These are phyloP conservation scores for Pezicula carpinea DNA, from an alignment of 2,329 filamentous ascomycete genomes.

Conservation along the genomic window DNA sequence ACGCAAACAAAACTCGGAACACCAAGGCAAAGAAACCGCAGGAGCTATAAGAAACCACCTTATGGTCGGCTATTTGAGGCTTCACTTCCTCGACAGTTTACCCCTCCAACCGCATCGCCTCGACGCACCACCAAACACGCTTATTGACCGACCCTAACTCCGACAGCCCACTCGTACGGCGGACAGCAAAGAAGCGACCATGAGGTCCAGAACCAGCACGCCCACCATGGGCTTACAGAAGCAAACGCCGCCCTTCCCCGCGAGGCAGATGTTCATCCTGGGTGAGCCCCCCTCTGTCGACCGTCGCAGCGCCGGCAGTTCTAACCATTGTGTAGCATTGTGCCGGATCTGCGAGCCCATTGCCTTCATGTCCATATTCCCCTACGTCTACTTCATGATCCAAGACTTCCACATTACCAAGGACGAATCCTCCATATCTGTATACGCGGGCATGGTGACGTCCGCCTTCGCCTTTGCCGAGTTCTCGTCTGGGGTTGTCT, in stretches of 20 bases:
- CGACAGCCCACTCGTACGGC: neutral
- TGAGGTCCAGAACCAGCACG: neutral
- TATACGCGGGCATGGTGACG: slow-evolving; percentile 94
- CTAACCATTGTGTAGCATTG: slow-evolving; percentile 52
- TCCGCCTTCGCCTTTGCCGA: slow-evolving; percentile 95
- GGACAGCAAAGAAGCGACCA: neutral
- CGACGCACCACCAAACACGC: too few relatives aligned
- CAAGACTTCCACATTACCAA: slow-evolving; percentile 82
- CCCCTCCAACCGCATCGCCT: too few relatives aligned
- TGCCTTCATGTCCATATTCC: slow-evolving; percentile 99
- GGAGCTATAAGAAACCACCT: too few relatives aligned
- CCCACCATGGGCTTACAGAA: slow-evolving; percentile 24
- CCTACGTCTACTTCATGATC: slow-evolving; percentile 98
- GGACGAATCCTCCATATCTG: slow-evolving; percentile 73
- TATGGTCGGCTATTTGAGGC: too few relatives aligned
- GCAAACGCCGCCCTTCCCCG: slow-evolving; percentile 33
- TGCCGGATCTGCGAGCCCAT: slow-evolving; percentile 98
- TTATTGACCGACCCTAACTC: too few relatives aligned
- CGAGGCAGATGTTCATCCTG: slow-evolving; percentile 46
- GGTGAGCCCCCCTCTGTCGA: slow-evolving; percentile 32
- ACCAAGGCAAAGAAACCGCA: too few relatives aligned
- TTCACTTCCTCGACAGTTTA: too few relatives aligned
- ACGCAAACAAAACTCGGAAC: too few relatives aligned
- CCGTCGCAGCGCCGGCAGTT: too few relatives aligned
- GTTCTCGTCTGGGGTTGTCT: slow-evolving; percentile 86